A percentile compares a stretch with the other conserved stretches of the same genome.
Evolutionary conservation across 768 basidiomycete genomes (phyloP).

Genomic region (Brasilioporus rufonigricans): DNA sequence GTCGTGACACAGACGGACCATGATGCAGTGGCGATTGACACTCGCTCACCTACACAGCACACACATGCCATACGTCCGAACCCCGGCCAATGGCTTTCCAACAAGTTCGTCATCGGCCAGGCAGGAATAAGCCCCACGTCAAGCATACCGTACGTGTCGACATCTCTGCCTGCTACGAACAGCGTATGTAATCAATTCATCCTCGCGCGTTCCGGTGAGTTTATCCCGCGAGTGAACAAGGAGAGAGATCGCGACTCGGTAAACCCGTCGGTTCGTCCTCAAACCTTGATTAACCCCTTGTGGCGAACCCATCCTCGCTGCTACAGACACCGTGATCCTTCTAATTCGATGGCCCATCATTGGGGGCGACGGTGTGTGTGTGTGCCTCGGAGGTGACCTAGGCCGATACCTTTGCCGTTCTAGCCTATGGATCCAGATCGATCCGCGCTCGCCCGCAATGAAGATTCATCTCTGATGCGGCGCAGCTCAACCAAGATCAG

Average conservation of each 20-base stretch:
- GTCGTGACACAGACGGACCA: not conserved
- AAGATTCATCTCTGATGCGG: slow-evolving; percentile 24
- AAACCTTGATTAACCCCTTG: slow-evolving; percentile 26
- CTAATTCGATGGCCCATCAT: slow-evolving; percentile 1
- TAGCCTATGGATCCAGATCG: slow-evolving; percentile 11
- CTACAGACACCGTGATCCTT: slow-evolving; percentile 15
- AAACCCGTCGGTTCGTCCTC: slow-evolving; percentile 3
- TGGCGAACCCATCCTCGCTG: not conserved
- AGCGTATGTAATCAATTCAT: slow-evolving; percentile 8
- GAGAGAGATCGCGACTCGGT: slow-evolving; percentile 19
- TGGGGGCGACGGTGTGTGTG: not conserved
- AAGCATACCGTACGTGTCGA: slow-evolving; percentile 16
- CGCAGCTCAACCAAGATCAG: slow-evolving; percentile 14
- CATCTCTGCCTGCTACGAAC: not conserved
- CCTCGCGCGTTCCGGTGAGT: slow-evolving; percentile 1
- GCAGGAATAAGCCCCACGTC: not conserved
- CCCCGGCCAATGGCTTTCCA: not conserved
- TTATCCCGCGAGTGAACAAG: slow-evolving; percentile 23
- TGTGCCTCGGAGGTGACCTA: slow-evolving; percentile 8
- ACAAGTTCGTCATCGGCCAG: not conserved
- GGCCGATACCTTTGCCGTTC: slow-evolving; percentile 9
- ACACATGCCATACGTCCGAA: not conserved
- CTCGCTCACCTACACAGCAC: not conserved
- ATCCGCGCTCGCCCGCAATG: slow-evolving; percentile 15
- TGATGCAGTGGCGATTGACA: not conserved